Evolutionary conservation across 768 basidiomycete species (phyloP).

Genomic region (Grammothele lineata): DNA sequence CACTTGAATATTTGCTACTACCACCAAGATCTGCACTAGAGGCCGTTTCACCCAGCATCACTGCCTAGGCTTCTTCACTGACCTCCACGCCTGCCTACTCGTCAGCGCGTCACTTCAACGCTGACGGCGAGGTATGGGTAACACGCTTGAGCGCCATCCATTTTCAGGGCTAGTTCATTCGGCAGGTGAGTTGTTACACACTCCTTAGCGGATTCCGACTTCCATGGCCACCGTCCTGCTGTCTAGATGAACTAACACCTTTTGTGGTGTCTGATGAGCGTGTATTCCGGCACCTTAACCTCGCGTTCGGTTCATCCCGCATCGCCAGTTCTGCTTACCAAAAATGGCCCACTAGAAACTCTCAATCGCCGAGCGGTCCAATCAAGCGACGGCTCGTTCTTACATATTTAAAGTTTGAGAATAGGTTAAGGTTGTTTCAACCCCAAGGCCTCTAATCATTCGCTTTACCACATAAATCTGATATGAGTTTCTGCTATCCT

Average conservation of each 20-base stretch:
- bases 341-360: slow-evolving; percentile 72
- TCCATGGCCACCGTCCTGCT: slow-evolving; percentile 87
- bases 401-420: slow-evolving; percentile 68
- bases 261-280: slow-evolving; percentile 82
- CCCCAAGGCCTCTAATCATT: slow-evolving; percentile 92
- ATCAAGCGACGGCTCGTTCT: slow-evolving; percentile 48
- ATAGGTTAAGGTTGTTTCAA: slow-evolving; percentile 87
- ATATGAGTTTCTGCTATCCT: slow-evolving; percentile 63
- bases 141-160: slow-evolving; percentile 86
- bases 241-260: slow-evolving; percentile 86
- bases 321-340: slow-evolving; percentile 72
- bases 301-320: slow-evolving; percentile 66
- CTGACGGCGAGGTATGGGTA: slow-evolving; percentile 82
- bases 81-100: slow-evolving; percentile 80
- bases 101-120: slow-evolving; percentile 66
- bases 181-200: slow-evolving; percentile 89
- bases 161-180: slow-evolving; percentile 90
- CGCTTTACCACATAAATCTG: slow-evolving; percentile 66
- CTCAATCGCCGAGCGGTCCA: slow-evolving; percentile 53
- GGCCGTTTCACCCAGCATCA: slow-evolving; percentile 70
- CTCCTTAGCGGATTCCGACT: slow-evolving; percentile 83
- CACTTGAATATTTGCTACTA: slow-evolving; percentile 88
- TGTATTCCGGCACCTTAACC: slow-evolving; percentile 81
- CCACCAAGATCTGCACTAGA: slow-evolving; percentile 86
- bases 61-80: slow-evolving; percentile 76